These are phyloP conservation scores for Trichocladium uniseriatum DNA, from an alignment of 495 filamentous ascomycete species.

Conservation along the genomic window DNA sequence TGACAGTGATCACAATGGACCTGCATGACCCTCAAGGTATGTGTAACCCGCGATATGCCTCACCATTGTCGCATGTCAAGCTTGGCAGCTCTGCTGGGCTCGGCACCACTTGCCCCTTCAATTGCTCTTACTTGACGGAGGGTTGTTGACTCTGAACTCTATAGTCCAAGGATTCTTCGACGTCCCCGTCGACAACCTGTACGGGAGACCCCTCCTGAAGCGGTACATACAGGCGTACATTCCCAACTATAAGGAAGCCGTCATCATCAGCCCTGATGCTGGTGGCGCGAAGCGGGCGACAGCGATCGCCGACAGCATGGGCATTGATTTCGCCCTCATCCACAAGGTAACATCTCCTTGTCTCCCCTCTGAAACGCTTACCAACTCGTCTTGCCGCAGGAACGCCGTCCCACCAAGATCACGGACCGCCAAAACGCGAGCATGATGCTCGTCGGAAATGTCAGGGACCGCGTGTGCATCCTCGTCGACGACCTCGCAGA, in stretches of 20 bases:
- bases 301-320: constrained; percentile 85
- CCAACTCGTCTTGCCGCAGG: constrained; percentile 42
- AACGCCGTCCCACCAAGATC: constrained; percentile 91
- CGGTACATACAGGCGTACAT: constrained; percentile 85
- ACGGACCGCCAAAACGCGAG: constrained; percentile 91
- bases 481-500: constrained; percentile 91
- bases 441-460: constrained; percentile 96
- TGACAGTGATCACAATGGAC: constrained; percentile 84
- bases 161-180: constrained; percentile 86
- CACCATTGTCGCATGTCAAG: constrained; percentile 1
- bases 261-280: constrained; percentile 96
- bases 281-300: constrained; percentile 97
- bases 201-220: constrained; percentile 77
- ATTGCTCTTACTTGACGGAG: background rate
- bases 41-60: constrained; percentile 4
- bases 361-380: constrained; percentile 10
- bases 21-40: constrained; percentile 91
- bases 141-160: constrained; percentile 2
- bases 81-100: constrained; percentile 1
- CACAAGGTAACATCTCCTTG: constrained; percentile 66
- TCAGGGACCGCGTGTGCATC: constrained; percentile 73
- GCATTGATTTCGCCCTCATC: constrained; percentile 90
- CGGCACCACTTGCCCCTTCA: background rate
- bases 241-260: constrained; percentile 74
- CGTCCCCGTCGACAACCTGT: constrained; percentile 94